Conservation (phyloP, 306 rosid genomes). For the Sicyos edulis region DNA sequence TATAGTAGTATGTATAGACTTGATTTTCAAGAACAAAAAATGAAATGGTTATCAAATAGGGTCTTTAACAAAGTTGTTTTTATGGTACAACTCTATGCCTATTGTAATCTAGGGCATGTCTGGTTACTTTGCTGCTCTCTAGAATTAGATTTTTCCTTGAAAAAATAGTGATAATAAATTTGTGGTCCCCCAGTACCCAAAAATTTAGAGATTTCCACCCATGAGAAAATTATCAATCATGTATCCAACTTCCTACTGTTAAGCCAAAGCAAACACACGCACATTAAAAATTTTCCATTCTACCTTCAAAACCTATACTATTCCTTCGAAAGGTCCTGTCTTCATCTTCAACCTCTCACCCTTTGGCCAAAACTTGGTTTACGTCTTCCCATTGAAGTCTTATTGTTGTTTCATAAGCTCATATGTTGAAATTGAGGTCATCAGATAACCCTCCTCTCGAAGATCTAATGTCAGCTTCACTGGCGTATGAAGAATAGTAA, state of each 20-base stretch:
- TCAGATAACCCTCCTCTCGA: conserved; percentile 25
- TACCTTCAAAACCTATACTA: conserved; percentile 17
- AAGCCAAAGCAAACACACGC: conserved; percentile 6
- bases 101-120: neutral
- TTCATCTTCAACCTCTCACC: conserved; percentile 14
- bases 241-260: conserved; percentile 15
- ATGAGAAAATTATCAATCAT: conserved; percentile 4
- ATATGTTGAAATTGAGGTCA: conserved; percentile 23
- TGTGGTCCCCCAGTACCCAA: conserved; percentile 3
- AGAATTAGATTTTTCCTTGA: neutral
- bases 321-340: neutral
- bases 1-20: too few relatives aligned
- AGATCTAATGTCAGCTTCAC: conserved; percentile 38
- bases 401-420: neutral
- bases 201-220: conserved; percentile 15
- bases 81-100: conserved; percentile 11
- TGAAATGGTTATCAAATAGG: too few relatives aligned
- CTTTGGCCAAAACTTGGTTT: neutral
- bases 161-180: neutral
- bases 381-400: conserved; percentile 4
- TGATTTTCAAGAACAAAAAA: too few relatives aligned
- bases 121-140: conserved; percentile 7
- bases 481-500: conserved; percentile 25
- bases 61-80: neutral
- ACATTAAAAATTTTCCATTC: neutral